A percentile compares a stretch with the other conserved stretches of the same genome.
These are phyloP conservation scores for Ogataea salicorniae DNA, from an alignment of 805 yeast genomes.

Conservation along the genomic window DNA sequence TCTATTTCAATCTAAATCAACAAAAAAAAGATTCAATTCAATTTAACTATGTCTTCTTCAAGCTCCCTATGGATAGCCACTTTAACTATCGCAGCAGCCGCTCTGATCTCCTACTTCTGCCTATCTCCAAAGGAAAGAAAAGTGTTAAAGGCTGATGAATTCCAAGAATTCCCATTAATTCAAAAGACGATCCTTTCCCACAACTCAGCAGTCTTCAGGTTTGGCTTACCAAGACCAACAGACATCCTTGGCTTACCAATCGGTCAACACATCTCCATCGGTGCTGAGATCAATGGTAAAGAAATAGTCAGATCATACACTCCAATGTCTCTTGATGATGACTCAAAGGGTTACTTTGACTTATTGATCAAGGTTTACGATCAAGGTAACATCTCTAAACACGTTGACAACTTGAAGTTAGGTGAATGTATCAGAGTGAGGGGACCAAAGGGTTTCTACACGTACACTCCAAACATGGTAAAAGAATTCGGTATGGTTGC, in stretches of 20 bases:
- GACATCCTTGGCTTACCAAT: conserved; percentile 84
- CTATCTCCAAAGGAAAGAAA: conserved; percentile 30
- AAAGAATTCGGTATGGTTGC: conserved; percentile 82
- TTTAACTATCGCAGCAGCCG: conserved; percentile 21
- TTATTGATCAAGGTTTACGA: conserved; percentile 82
- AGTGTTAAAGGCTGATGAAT: conserved; percentile 60
- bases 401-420: conserved; percentile 62
- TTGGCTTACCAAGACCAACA: conserved; percentile 69
- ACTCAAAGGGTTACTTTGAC: conserved; percentile 76
- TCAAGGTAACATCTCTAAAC: conserved; percentile 75
- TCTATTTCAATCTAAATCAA: no score
- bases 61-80: conserved; percentile 14
- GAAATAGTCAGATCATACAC: conserved; percentile 85
- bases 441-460: conserved; percentile 90
- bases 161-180: conserved; percentile 74
- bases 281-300: conserved; percentile 71
- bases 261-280: conserved; percentile 88
- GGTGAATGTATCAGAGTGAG: conserved; percentile 76
- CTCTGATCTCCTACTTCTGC: conserved; percentile 13
- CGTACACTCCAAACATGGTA: conserved; percentile 75
- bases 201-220: conserved; percentile 78
- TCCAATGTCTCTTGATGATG: conserved; percentile 74
- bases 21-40: no score
- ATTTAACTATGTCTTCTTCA: conserved; percentile 2
- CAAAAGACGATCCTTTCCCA: conserved; percentile 71